Evolutionary conservation across 306 rosid genomes (phyloP).

Genomic region (Rubus parviflorus): DNA sequence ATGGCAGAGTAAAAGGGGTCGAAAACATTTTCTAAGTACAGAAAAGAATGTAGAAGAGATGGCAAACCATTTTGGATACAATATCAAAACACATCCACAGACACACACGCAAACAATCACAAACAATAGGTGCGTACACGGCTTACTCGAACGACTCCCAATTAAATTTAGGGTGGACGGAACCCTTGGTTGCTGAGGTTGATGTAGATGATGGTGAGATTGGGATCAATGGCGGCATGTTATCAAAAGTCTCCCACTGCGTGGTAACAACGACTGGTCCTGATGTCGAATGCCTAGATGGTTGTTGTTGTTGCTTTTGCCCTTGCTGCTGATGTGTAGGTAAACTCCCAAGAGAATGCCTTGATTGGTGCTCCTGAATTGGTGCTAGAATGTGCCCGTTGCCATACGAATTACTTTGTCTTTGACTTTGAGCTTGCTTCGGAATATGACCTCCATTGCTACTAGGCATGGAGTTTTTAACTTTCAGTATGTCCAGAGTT

Average conservation of each 20-base stretch:
- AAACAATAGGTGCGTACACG: constrained; percentile 27
- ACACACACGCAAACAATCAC: constrained; percentile 20
- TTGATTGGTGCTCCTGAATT: constrained; percentile 49
- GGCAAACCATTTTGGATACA: constrained; percentile 56
- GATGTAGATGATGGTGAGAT: constrained; percentile 41
- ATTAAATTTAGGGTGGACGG: constrained; percentile 62
- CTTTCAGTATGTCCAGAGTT: constrained; percentile 79
- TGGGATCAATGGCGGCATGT: constrained; percentile 48
- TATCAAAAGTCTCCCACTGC: constrained; percentile 89
- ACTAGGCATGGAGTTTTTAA: constrained; percentile 54
- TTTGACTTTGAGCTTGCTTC: constrained; percentile 28
- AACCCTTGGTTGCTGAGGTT: constrained; percentile 36
- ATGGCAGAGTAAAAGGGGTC: constrained; percentile 46
- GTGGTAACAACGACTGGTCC: constrained; percentile 85
- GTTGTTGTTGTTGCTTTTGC: constrained; percentile 16
- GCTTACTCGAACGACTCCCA: constrained; percentile 81
- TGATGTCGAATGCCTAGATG: constrained; percentile 43
- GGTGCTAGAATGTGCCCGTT: constrained; percentile 47
- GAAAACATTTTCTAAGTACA: constrained; percentile 75
- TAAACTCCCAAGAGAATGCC: constrained; percentile 32
- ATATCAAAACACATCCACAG: constrained; percentile 64
- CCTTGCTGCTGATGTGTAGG: constrained; percentile 21
- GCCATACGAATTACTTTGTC: constrained; percentile 44
- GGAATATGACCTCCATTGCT: constrained; percentile 37
- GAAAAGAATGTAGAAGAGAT: constrained; percentile 63